These are phyloP conservation scores for Monilinia fructigena DNA, from an alignment of 2,329 filamentous ascomycete species.

Conservation along the genomic window DNA sequence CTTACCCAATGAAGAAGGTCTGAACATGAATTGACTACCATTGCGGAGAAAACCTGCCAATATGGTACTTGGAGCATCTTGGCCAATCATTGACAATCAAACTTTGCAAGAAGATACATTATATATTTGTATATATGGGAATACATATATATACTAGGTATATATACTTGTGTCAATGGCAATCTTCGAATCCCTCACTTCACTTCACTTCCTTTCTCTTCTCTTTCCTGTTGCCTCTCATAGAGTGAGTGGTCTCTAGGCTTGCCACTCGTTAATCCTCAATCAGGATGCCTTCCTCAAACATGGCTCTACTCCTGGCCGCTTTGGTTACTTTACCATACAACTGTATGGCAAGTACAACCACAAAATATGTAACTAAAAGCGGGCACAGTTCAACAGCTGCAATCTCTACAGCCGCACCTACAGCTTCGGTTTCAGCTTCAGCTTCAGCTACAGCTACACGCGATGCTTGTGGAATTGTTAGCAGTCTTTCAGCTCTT, in stretches of 20 bases:
- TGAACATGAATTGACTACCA: neutral
- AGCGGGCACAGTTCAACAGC: neutral
- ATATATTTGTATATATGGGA: no score
- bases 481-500: conserved; percentile 34
- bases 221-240: neutral
- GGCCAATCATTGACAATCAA: neutral
- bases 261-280: neutral
- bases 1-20: conserved; percentile 10
- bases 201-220: neutral
- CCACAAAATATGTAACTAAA: neutral
- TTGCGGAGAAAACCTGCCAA: conserved; percentile 3
- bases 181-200: neutral
- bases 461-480: conserved; percentile 32
- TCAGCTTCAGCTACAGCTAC: conserved; percentile 11
- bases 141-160: neutral
- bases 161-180: neutral
- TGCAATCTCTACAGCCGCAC: neutral
- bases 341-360: neutral
- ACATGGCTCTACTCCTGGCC: neutral
- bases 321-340: neutral
- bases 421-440: neutral
- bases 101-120: no score
- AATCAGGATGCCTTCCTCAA: conserved; percentile 14
- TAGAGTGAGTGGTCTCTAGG: neutral
- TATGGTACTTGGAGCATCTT: conserved; percentile 6